Evolutionary conservation across 176 grass and related monocot genomes (phyloP), one percentile per base, ranked within the genome.

Genomic region (Carex parvula): DNA sequence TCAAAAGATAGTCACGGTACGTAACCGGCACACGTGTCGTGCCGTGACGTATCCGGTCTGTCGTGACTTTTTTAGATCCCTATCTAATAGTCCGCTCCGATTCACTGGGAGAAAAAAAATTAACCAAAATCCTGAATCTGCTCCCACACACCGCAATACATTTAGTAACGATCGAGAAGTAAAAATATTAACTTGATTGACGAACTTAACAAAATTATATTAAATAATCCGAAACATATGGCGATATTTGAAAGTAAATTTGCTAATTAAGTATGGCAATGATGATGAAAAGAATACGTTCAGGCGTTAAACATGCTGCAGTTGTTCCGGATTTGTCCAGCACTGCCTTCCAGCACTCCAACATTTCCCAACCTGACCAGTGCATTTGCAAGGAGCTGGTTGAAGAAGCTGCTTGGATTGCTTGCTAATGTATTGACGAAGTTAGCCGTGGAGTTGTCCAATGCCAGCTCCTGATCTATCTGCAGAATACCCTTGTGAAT

Each of bases 261-360:
- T 78, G n/a, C 42, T n/a, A n/a, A n/a, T n/a, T 46, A 46, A 46
- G 6, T 46, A 46, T 46, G 44, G 6, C 9, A 50, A 10, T 50
- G 46, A 11, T 50, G 46, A 10, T 50, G 46, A 10, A 12, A 50
- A 50, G 12, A 11, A 50, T 50, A 50, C 12, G 9, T 11, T 50
- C 46, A 50, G 1, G 18, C 46, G 68, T 92, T 93, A 64, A 87
- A 87, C 53, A 20, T 81, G 17, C 35, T 81, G 87, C 92, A 94
- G 33, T 83, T 33, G 62, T 22, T 91, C 85, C 92, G 86, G 53
- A 94, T 90, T 84, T 94, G 58, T 8, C 92, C 92, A 24, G 50
- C 87, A 29, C 52, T 88, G 0, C 89, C 92, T 48, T 77, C 70
- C 0, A 89, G 71, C 8, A 91, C 89, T 24, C 52, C 64, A 16